Percentiles rank a stretch among this genome's conserved stretches.
Conservation (phyloP, 345 rosid genomes). For the Salix udensis region DNA sequence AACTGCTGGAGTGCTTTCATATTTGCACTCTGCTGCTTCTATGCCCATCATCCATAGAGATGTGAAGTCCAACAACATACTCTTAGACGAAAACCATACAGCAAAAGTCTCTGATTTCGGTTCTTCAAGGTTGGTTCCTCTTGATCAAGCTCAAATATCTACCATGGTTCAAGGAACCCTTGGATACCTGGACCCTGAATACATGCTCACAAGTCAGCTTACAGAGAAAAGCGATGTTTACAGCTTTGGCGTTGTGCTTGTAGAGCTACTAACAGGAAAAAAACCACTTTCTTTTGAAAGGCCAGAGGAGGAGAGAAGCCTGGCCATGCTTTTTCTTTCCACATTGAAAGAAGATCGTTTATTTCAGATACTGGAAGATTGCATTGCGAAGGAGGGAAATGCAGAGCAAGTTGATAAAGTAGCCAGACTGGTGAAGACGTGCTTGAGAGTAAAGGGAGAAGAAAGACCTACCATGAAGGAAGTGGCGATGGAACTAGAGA, state of each 20-base stretch:
- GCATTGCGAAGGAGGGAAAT: too few relatives aligned
- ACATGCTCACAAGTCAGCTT: too few relatives aligned
- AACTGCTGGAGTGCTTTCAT: neutral
- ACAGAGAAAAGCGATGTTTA: too few relatives aligned
- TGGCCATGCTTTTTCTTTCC: too few relatives aligned
- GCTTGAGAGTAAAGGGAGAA: neutral
- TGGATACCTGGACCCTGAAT: neutral
- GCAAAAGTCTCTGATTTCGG: neutral
- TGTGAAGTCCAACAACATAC: neutral
- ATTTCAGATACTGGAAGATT: too few relatives aligned
- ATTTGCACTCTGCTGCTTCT: neutral
- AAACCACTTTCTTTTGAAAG: too few relatives aligned
- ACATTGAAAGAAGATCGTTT: too few relatives aligned
- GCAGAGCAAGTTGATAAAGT: too few relatives aligned
- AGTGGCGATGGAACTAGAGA: conserved; percentile 4
- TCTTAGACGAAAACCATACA: neutral
- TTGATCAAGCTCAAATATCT: neutral
- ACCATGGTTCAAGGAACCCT: neutral
- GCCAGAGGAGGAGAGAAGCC: too few relatives aligned
- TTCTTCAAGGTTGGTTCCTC: neutral
- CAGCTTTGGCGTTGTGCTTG: too few relatives aligned
- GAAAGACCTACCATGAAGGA: conserved; percentile 4
- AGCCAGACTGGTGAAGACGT: too few relatives aligned
- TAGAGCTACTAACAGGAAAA: too few relatives aligned
- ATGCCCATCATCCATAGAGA: neutral